Base-by-base conservation (phyloP, 202 grass and related monocot genomes). In the Elaeis oleifera region DNA sequence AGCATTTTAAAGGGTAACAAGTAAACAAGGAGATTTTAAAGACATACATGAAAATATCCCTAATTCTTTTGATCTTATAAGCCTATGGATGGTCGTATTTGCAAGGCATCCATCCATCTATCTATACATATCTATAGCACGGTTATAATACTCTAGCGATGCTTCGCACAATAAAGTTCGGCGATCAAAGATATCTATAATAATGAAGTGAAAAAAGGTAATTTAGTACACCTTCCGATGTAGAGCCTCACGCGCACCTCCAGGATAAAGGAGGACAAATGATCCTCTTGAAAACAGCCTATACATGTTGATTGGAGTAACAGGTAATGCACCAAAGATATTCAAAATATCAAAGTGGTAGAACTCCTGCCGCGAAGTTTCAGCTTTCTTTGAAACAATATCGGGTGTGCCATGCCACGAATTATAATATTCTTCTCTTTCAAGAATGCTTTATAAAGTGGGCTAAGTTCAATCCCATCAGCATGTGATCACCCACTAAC, bases 251-350 rank as follows among this genome's bases (percentile, higher is more conserved):
- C 84, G 79, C n/a, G 65, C 74, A 57, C 91, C 87, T 16, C 91
- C 91, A 52, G 91, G 91, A 79, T 90, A 96, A 44, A 96, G 81
- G 60, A 96, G 74, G 74, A 90, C 79, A 80, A 83, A 91, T 62
- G 83, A 50, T 64, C 81, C 81, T 64, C 50, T 84, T 76, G 89
- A 63, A 56, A 91, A 77, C 23, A 89, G 66, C 50, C 59, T 84
- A 62, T 96, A 96, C 84, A 96, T 88, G 73, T 79, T 96, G 63
- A 83, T 80, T 26, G 87, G 81, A 63, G 74, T 90, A 21, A 88
- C 87, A 0, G 87, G 81, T 65, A 88, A 68, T 51, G 75, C 84
- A 52, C 91, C 91, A 32, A 72, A 96, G 61, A 96, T 52, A 52
- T 26, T 75, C 63, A 87, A 22, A n/a, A 32, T 78, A 71, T 96